Conservation (phyloP, 352 stramenopile species). For the Phytophthora hybrid region DNA sequence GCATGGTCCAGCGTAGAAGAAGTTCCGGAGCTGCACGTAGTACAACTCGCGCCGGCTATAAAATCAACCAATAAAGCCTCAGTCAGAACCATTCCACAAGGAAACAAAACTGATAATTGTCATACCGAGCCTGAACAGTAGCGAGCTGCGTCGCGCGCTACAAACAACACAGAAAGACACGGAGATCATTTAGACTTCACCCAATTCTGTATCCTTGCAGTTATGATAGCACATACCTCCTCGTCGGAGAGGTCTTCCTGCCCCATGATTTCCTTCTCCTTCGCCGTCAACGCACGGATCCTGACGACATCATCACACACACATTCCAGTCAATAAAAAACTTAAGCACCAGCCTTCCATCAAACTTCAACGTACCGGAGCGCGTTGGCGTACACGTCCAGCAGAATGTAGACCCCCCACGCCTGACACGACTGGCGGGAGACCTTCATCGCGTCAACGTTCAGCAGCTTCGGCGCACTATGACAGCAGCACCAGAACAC, state of each 20-base stretch:
- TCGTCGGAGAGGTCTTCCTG: slow-evolving; percentile 63
- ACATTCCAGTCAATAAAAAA: not conserved
- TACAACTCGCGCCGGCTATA: slow-evolving; percentile 76
- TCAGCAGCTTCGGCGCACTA: slow-evolving; percentile 79
- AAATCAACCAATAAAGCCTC: slow-evolving; percentile 1
- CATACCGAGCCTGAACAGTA: slow-evolving; percentile 56
- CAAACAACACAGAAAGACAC: not conserved
- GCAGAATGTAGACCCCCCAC: slow-evolving; percentile 78
- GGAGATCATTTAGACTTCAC: not conserved
- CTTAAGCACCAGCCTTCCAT: slow-evolving; percentile 1
- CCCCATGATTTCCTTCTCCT: slow-evolving; percentile 64
- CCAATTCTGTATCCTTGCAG: no score
- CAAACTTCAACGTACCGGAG: slow-evolving; percentile 53
- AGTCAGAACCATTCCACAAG: not conserved
- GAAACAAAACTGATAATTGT: not conserved
- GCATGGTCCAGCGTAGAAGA: slow-evolving; percentile 82
- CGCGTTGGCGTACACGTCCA: slow-evolving; percentile 85
- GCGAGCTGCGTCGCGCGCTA: slow-evolving; percentile 55
- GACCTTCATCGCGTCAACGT: slow-evolving; percentile 74
- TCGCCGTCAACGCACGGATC: slow-evolving; percentile 65
- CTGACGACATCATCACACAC: slow-evolving; percentile 25
- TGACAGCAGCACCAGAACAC: slow-evolving; percentile 3
- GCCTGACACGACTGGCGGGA: slow-evolving; percentile 76
- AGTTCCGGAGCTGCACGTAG: slow-evolving; percentile 82
- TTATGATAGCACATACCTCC: slow-evolving; percentile 43